Evolutionary conservation across 768 basidiomycete genomes (phyloP), one percentile per base, ranked within the genome.

Genomic region (Porpolomopsis calyptriformis): DNA sequence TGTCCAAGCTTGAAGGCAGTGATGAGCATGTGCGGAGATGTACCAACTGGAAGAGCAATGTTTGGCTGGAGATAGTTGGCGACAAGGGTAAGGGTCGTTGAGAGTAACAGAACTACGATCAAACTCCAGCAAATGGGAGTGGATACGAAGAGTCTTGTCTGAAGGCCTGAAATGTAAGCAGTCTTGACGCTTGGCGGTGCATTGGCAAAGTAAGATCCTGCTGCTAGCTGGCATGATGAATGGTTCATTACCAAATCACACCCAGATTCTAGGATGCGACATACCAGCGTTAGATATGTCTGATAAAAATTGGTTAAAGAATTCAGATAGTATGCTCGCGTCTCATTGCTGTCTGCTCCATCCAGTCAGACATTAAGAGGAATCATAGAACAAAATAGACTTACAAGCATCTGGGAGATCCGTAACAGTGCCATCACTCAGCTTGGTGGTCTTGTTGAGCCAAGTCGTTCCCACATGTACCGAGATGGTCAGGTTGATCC

Each of bases 121-220:
- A 42, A 27, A 9, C 40, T n/a, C 20, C 40, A 42, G 22, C 40
- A 42, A n/a, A 24, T 9, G 8, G 20, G 25, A n/a, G 40, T 42
- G 40, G 40, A 42, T 5, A 42, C 40, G 23, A 42, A 42, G 9
- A 42, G 11, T 22, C 40, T 22, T 42, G 40, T 42, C 25, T 42
- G 40, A 8, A 24, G 9, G 16, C 40, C 25, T 8, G 40, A 42
- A 27, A 42, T 11, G 22, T n/a, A 26, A 23, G 22, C 40, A 8
- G 22, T 14, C 11, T n/a, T n/a, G 5, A 5, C 24, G 9, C 22
- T 5, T 20, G 24, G 9, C 5, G 40, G 40, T 20, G 20, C 9
- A 18, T 24, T 20, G 5, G 16, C 9, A 20, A 23, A 42, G 40
- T 42, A 42, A 23, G 20, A 42, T 16, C 40, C 40, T 24, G 11